Evolutionary conservation across 305 asterid species (phyloP).

Genomic region (Andrographis paniculata): DNA sequence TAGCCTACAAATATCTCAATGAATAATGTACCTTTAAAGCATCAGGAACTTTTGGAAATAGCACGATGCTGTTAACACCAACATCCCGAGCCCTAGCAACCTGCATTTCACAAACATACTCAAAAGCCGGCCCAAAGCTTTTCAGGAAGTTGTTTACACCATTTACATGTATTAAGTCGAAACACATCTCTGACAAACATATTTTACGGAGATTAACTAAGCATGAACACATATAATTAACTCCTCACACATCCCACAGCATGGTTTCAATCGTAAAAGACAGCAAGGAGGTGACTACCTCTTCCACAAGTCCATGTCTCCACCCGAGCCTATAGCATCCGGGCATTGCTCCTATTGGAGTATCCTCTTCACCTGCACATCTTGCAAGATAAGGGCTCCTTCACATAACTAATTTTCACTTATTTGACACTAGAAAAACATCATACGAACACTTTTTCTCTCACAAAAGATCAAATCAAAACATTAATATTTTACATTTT

Average conservation of each 20-base stretch:
- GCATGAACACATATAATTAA: neutral
- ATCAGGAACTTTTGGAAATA: conserved; percentile 96
- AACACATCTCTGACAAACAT: conserved; percentile 1
- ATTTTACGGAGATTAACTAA: neutral
- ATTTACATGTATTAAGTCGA: conserved; percentile 5
- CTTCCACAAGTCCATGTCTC: conserved; percentile 96
- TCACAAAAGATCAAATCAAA: too few species aligned
- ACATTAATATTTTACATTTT: too few species aligned
- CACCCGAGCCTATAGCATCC: conserved; percentile 98
- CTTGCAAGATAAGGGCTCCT: conserved; percentile 9
- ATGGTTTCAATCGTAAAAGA: conserved; percentile 9
- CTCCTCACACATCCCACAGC: neutral
- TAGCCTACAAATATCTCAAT: conserved; percentile 11
- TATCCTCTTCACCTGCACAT: conserved; percentile 83
- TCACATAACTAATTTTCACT: conserved; percentile 10
- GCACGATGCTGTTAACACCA: conserved; percentile 95
- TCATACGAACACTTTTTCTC: too few species aligned
- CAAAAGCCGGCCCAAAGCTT: conserved; percentile 8
- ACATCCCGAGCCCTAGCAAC: conserved; percentile 91
- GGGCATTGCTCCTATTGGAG: conserved; percentile 99
- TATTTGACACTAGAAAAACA: neutral
- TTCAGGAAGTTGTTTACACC: conserved; percentile 8
- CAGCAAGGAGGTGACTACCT: conserved; percentile 38
- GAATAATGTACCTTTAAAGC: conserved; percentile 66
- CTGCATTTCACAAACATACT: conserved; percentile 32